Evolutionary conservation across 306 rosid genomes (phyloP), one percentile per base, ranked within the genome.

Genomic region (Quercus alba): DNA sequence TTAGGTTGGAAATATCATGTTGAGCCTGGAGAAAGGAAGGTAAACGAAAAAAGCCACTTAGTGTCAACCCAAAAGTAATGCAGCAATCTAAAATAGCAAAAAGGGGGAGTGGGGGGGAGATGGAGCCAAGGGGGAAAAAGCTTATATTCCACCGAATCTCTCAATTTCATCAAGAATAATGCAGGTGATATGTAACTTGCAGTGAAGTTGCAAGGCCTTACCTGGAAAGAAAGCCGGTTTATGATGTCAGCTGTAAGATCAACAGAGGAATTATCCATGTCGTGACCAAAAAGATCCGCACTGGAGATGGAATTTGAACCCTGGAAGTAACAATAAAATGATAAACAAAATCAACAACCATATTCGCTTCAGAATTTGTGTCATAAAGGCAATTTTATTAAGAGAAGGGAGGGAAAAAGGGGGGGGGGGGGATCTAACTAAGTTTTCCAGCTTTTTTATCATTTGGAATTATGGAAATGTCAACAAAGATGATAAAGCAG

Each of bases 241-340:
- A 94, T 70, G 72, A 94, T 87, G 78, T 94, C 97, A 21, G 84
- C 83, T 46, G 83, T 75, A 59, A 90, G 59, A 90, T 92, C 97
- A 81, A 87, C 70, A 71, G 91, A 44, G n/a, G 82, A 74, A 84
- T 79, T 75, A 56, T 94, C 92, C 14, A 38, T 41, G 4, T 83
- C 71, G 78, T 86, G 71, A 38, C 97, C 97, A 71, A 94, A 94
- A 46, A 94, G 90, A 77, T 94, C 99, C 6, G 95, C 91, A 83
- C 97, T 94, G 21, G 97, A 94, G 82, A 94, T 94, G 76, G 97
- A 85, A 76, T 87, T 80, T n/a, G 94, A 93, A 77, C 87, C 84
- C 99, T 94, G 84, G 62, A 90, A 55, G 61, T 75, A 77, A 73
- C 26, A 84, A 70, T 49, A 80, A 54, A 18, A 25, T 26, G 64